Evolutionary conservation across 805 yeast species (phyloP).

Genomic region (Zygotorulaspora chibaensis): DNA sequence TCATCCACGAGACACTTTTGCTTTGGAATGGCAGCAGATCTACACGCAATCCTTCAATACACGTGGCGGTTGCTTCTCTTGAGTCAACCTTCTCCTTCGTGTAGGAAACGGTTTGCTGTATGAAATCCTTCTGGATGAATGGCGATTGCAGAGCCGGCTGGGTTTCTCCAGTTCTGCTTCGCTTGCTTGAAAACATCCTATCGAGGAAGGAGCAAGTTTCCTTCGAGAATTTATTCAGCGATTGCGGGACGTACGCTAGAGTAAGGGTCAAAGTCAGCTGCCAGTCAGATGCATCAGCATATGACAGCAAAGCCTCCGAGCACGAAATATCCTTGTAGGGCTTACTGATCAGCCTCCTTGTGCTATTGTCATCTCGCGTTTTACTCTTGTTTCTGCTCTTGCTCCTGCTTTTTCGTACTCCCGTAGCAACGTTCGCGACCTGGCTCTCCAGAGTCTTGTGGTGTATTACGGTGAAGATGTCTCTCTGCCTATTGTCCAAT

Average conservation of each 20-base stretch:
- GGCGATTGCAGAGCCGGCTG: constrained; percentile 9
- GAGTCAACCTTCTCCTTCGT: constrained; percentile 16
- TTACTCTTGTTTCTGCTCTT: not conserved
- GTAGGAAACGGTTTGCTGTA: constrained; percentile 22
- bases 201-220: constrained; percentile 26
- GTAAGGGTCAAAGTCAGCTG: constrained; percentile 6
- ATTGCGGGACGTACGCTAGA: constrained; percentile 12
- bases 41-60: constrained; percentile 13
- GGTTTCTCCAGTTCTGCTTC: not conserved
- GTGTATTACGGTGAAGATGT: constrained; percentile 5
- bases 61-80: not conserved
- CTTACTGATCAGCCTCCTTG: constrained; percentile 6
- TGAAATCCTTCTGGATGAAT: constrained; percentile 28
- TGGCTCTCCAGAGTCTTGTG: constrained; percentile 10
- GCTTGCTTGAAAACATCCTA: constrained; percentile 15
- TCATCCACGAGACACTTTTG: constrained; percentile 34
- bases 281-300: constrained; percentile 9
- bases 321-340: constrained; percentile 12
- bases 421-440: not conserved
- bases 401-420: not conserved
- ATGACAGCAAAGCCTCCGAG: constrained; percentile 1
- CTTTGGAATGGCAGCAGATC: constrained; percentile 31
- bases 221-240: constrained; percentile 24
- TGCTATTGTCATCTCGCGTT: not conserved
- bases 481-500: constrained; percentile 2